phyloP scores from a whole-genome alignment of 208 protist genomes.

The Willaertia magna region DNA sequence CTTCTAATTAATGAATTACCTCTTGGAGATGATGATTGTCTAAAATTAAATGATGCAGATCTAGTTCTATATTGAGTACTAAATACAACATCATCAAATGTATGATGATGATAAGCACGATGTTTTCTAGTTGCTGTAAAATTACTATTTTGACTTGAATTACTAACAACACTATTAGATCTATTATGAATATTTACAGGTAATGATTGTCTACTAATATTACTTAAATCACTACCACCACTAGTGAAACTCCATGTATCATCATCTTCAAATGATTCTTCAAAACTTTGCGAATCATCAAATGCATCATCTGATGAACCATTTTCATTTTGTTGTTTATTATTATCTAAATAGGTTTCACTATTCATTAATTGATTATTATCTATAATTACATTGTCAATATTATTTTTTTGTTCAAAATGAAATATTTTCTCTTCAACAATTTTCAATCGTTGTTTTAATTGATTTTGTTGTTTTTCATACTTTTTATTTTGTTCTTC shows the following conservation, averaged over 20 bases:
- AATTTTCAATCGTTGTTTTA: neutral
- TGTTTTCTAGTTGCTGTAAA: neutral
- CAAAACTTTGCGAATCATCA: neutral
- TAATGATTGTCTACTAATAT: neutral
- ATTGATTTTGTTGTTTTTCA: neutral
- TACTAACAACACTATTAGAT: neutral
- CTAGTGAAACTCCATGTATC: neutral
- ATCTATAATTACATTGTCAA: too few species aligned
- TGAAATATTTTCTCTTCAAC: too few species aligned
- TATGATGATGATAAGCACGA: neutral
- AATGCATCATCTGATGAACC: neutral
- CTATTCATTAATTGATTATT: neutral
- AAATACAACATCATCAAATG: neutral
- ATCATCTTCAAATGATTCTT: neutral
- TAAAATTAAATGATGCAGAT: neutral
- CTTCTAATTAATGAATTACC: neutral
- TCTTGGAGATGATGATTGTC: neutral
- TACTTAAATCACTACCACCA: neutral
- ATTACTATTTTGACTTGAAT: neutral
- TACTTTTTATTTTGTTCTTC: neutral
- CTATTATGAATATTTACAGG: neutral
- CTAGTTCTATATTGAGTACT: neutral
- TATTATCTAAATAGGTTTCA: too few species aligned
- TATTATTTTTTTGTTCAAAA: too few species aligned
- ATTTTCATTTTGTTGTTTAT: too few species aligned